Conservation (phyloP, 2,329 filamentous ascomycete species). For the Dothidotthia symphoricarpi region DNA sequence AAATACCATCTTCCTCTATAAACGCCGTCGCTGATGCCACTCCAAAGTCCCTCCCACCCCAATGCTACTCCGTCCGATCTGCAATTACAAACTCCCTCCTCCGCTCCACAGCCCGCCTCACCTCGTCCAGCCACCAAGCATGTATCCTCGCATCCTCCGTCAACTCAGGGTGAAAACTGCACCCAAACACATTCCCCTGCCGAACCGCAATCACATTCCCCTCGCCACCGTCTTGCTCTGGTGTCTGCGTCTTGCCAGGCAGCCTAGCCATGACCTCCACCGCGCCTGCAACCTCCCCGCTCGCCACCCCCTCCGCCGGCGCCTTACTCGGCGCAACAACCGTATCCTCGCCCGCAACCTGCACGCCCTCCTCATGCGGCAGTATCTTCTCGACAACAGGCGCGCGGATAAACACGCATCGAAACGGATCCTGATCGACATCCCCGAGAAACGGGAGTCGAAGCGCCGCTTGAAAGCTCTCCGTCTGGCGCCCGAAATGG, state of each 20-base stretch:
- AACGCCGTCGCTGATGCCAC: slow-evolving; percentile 6
- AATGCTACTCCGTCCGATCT: slow-evolving; percentile 25
- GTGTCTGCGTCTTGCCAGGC: slow-evolving; percentile 49
- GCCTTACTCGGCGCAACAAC: slow-evolving; percentile 58
- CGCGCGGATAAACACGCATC: slow-evolving; percentile 88
- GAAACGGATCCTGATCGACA: slow-evolving; percentile 64
- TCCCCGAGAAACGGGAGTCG: slow-evolving; percentile 71
- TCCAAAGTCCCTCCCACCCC: background rate
- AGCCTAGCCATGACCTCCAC: slow-evolving; percentile 61
- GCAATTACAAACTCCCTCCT: slow-evolving; percentile 34
- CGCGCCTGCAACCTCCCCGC: slow-evolving; percentile 46
- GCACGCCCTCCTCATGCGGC: slow-evolving; percentile 51
- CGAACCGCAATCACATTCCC: slow-evolving; percentile 80
- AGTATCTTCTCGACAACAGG: slow-evolving; percentile 87
- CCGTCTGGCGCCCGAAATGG: slow-evolving; percentile 89
- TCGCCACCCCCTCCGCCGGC: slow-evolving; percentile 48
- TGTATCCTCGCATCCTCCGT: slow-evolving; percentile 87
- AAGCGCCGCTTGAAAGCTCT: slow-evolving; percentile 80
- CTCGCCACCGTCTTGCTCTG: slow-evolving; percentile 46
- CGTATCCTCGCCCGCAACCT: slow-evolving; percentile 54
- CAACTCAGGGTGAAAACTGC: slow-evolving; percentile 92
- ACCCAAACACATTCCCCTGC: slow-evolving; percentile 90
- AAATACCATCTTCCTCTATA: slow-evolving; percentile 1
- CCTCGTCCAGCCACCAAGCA: slow-evolving; percentile 84
- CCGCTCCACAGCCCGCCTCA: slow-evolving; percentile 43